Percentiles rank a stretch among this genome's conserved stretches.
These are phyloP conservation scores for Citrus maxima DNA, from an alignment of 345 rosid species.

Conservation along the genomic window DNA sequence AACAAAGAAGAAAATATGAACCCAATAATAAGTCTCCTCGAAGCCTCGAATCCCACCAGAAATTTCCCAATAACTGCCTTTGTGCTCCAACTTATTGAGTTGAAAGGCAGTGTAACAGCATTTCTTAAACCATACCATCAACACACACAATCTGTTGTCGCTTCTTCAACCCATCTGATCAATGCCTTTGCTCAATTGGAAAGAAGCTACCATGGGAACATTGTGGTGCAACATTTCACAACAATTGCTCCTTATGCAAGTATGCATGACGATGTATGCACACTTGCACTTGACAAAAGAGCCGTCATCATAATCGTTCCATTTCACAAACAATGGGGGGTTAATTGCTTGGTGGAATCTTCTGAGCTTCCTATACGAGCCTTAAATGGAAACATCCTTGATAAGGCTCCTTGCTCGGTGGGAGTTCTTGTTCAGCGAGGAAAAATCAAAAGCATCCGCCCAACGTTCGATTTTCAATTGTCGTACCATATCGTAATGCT, in stretches of 20 bases:
- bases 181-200: slow-evolving; percentile 27
- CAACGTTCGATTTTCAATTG: not conserved
- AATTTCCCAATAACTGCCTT: slow-evolving; percentile 14
- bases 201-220: not conserved
- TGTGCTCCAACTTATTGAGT: slow-evolving; percentile 29
- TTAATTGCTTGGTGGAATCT: not conserved
- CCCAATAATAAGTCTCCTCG: slow-evolving; percentile 23
- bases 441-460: not conserved
- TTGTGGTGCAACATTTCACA: slow-evolving; percentile 21
- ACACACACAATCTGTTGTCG: too few species aligned
- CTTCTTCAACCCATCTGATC: not conserved
- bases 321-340: slow-evolving; percentile 18
- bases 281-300: slow-evolving; percentile 20
- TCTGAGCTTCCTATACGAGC: not conserved
- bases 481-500: slow-evolving; percentile 8
- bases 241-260: slow-evolving; percentile 23
- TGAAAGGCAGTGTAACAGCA: slow-evolving; percentile 23
- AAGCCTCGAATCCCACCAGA: slow-evolving; percentile 12
- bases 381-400: slow-evolving; percentile 15
- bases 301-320: slow-evolving; percentile 18
- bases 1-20: slow-evolving; percentile 22
- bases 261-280: slow-evolving; percentile 30
- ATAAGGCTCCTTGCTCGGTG: slow-evolving; percentile 17
- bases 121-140: slow-evolving; percentile 17
- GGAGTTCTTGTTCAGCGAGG: slow-evolving; percentile 17